Conservation (phyloP, 768 basidiomycete species). For the Collybia mongolica region DNA sequence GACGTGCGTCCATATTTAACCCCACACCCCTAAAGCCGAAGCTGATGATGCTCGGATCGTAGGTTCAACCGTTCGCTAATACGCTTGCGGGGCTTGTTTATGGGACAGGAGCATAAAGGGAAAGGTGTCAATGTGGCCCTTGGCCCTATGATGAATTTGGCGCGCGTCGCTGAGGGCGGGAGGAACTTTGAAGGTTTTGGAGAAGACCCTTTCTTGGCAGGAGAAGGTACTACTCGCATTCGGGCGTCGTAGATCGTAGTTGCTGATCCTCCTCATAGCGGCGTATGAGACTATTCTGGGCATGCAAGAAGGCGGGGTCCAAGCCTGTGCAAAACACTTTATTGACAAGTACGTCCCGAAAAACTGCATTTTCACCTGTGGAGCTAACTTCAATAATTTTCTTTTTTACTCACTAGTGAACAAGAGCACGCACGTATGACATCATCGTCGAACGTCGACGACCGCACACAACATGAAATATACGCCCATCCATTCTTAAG, state of each 20-base stretch:
- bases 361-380: too few relatives aligned
- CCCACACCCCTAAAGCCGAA: too few relatives aligned
- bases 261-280: constrained; percentile 5
- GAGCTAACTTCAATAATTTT: not conserved
- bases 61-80: constrained; percentile 51
- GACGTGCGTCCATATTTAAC: constrained; percentile 59
- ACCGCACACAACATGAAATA: constrained; percentile 75
- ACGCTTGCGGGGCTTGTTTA: constrained; percentile 62
- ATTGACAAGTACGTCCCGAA: constrained; percentile 60
- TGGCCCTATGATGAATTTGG: constrained; percentile 72
- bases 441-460: constrained; percentile 69
- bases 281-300: constrained; percentile 63
- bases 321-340: constrained; percentile 84
- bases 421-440: constrained; percentile 61
- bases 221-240: constrained; percentile 38
- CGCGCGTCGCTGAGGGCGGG: constrained; percentile 60
- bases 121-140: constrained; percentile 77
- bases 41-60: not conserved
- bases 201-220: constrained; percentile 70
- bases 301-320: constrained; percentile 74
- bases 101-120: constrained; percentile 69
- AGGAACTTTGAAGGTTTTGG: constrained; percentile 85
- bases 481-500: constrained; percentile 69
- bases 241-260: too few relatives aligned
- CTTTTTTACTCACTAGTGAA: constrained; percentile 39